phyloP scores from a whole-genome alignment of 2,329 filamentous ascomycete species.

The Byssochlamys sp. region DNA sequence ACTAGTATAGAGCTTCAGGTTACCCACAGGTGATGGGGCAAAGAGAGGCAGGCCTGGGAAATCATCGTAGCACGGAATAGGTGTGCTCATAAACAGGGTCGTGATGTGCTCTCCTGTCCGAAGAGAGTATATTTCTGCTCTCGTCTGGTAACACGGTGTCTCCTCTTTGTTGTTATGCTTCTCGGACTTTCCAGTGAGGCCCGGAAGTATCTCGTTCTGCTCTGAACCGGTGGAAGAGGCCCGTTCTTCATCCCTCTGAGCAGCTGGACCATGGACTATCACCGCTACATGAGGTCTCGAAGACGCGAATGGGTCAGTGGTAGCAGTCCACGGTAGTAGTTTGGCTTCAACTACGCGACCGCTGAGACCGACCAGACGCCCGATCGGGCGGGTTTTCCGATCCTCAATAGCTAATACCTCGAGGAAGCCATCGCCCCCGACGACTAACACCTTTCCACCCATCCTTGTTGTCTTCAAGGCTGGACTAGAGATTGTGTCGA shows the following conservation, averaged over 20 bases:
- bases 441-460: slow-evolving; percentile 57
- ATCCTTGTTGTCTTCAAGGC: slow-evolving; percentile 32
- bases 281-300: slow-evolving; percentile 67
- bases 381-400: slow-evolving; percentile 59
- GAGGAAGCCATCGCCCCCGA: slow-evolving; percentile 71
- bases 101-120: slow-evolving; percentile 62
- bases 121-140: slow-evolving; percentile 80
- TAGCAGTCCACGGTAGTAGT: slow-evolving; percentile 60
- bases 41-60: slow-evolving; percentile 54
- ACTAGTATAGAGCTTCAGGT: slow-evolving; percentile 64
- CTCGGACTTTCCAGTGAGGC: slow-evolving; percentile 14
- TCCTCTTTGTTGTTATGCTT: slow-evolving; percentile 20
- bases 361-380: slow-evolving; percentile 63
- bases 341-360: slow-evolving; percentile 76
- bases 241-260: slow-evolving; percentile 39
- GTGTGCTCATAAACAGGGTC: slow-evolving; percentile 64
- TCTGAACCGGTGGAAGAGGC: slow-evolving; percentile 23
- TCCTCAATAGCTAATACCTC: slow-evolving; percentile 66
- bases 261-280: slow-evolving; percentile 66
- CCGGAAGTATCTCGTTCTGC: slow-evolving; percentile 23
- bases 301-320: slow-evolving; percentile 43
- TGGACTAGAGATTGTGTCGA: slow-evolving; percentile 56
- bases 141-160: slow-evolving; percentile 59
- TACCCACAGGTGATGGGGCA: slow-evolving; percentile 60
- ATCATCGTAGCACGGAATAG: slow-evolving; percentile 48